These are phyloP conservation scores for Coelastrella sp. DNA, from an alignment of 139 green algal genomes.

Conservation along the genomic window DNA sequence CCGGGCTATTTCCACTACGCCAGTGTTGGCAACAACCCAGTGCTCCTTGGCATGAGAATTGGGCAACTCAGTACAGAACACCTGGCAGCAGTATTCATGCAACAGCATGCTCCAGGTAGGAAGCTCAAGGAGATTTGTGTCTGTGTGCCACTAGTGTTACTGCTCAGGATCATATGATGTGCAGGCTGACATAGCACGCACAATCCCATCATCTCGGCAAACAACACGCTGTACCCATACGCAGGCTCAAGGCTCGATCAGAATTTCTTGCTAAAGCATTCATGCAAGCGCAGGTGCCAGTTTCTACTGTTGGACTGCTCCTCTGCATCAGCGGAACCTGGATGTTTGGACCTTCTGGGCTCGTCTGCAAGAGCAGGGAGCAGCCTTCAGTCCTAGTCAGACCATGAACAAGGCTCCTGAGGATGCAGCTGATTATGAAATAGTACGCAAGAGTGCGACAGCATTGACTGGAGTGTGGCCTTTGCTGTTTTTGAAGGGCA, in stretches of 20 bases:
- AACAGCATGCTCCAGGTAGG: slow-evolving; percentile 19
- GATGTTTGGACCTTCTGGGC: slow-evolving; percentile 35
- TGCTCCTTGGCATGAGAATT: slow-evolving; percentile 17
- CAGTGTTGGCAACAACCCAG: not conserved
- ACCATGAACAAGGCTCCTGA: too few species aligned
- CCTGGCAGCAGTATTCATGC: slow-evolving; percentile 23
- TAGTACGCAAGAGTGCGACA: not conserved
- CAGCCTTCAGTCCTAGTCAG: not conserved
- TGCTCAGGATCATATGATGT: too few species aligned
- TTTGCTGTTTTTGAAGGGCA: slow-evolving; percentile 24
- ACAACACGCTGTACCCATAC: not conserved
- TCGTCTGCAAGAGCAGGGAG: not conserved
- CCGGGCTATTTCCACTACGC: slow-evolving; percentile 32
- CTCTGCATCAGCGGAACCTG: not conserved
- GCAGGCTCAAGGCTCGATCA: not conserved
- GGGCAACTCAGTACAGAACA: slow-evolving; percentile 25
- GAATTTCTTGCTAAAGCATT: not conserved
- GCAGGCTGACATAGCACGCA: too few species aligned
- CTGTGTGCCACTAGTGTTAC: not conserved
- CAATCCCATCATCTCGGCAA: too few species aligned
- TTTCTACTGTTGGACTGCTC: slow-evolving; percentile 29
- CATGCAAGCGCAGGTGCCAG: not conserved
- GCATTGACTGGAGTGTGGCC: not conserved
- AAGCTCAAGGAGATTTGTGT: not conserved
- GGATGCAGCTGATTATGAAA: too few species aligned